Conservation (phyloP, 1,139 yeast genomes). For the Candida labiduridarum region DNA sequence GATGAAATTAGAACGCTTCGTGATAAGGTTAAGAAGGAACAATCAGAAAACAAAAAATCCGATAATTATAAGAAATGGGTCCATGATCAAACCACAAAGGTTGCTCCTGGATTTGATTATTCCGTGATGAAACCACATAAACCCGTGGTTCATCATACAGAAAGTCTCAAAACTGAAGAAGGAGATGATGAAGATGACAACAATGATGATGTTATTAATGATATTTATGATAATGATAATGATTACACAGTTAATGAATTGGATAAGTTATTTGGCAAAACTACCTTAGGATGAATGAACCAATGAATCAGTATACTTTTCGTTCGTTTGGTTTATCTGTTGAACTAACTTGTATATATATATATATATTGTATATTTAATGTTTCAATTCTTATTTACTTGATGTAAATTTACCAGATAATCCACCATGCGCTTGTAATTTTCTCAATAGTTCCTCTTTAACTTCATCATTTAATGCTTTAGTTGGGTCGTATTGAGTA, state of each 20-base stretch:
- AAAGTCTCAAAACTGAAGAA: slow-evolving; percentile 4
- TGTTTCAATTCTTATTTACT: slow-evolving; percentile 7
- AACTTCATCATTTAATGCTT: slow-evolving; percentile 17
- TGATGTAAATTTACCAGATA: slow-evolving; percentile 15
- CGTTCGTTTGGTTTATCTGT: too few species aligned
- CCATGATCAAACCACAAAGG: slow-evolving; percentile 31
- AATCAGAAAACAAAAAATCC: slow-evolving; percentile 16
- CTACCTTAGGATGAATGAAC: slow-evolving; percentile 15
- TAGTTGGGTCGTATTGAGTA: slow-evolving; percentile 16
- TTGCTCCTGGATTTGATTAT: slow-evolving; percentile 48
- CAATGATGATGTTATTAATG: slow-evolving; percentile 11
- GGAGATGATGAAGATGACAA: slow-evolving; percentile 1
- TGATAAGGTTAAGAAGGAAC: slow-evolving; percentile 12
- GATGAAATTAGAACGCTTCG: slow-evolving; percentile 25
- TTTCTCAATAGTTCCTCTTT: slow-evolving; percentile 18
- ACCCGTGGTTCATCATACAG: slow-evolving; percentile 4
- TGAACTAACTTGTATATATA: too few species aligned
- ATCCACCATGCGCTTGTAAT: slow-evolving; percentile 16
- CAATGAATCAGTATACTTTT: background rate
- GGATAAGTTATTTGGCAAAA: slow-evolving; percentile 32
- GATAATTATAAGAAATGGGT: slow-evolving; percentile 36
- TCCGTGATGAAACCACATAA: slow-evolving; percentile 38
- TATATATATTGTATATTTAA: background rate
- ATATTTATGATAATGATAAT: slow-evolving; percentile 3
- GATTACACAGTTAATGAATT: slow-evolving; percentile 24